These are phyloP conservation scores for Scytalidium sp. DNA, from an alignment of 2,329 filamentous ascomycete genomes.

Conservation along the genomic window DNA sequence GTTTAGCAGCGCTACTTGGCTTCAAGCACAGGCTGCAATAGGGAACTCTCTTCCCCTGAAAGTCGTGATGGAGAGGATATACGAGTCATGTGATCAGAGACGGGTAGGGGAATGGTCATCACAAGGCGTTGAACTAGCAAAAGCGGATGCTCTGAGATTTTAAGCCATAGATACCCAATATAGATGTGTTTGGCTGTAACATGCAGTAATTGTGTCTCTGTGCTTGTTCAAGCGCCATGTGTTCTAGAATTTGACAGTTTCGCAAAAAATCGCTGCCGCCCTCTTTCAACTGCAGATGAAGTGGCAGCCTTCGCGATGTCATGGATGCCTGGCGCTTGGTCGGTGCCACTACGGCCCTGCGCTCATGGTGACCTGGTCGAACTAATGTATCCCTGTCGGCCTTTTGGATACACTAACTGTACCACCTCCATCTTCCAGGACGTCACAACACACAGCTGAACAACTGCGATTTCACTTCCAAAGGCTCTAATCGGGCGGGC, in stretches of 20 bases:
- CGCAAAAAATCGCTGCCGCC: no score
- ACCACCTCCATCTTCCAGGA: background rate
- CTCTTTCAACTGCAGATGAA: no score
- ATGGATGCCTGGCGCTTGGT: no score
- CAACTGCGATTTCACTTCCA: background rate
- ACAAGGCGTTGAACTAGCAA: conserved; percentile 21
- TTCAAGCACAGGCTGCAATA: conserved; percentile 56
- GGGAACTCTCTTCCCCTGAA: conserved; percentile 45
- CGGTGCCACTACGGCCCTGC: no score
- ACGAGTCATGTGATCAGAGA: conserved; percentile 64
- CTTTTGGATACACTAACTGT: background rate
- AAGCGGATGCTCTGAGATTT: conserved; percentile 22
- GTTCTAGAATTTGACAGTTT: no score
- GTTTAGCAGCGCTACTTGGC: conserved; percentile 72
- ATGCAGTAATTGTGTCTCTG: no score
- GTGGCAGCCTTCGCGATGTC: no score
- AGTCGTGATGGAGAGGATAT: conserved; percentile 54
- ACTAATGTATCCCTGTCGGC: background rate
- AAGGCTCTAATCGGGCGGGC: background rate
- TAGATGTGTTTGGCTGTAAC: conserved; percentile 12
- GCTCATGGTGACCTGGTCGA: no score
- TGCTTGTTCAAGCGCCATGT: no score
- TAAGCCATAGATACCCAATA: conserved; percentile 4
- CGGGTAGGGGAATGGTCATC: conserved; percentile 66
- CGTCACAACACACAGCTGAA: background rate